A percentile compares a stretch with the other conserved stretches of the same genome.
phyloP scores from a whole-genome alignment of 2,329 filamentous ascomycete genomes.

The Dichotomopilus funicola region DNA sequence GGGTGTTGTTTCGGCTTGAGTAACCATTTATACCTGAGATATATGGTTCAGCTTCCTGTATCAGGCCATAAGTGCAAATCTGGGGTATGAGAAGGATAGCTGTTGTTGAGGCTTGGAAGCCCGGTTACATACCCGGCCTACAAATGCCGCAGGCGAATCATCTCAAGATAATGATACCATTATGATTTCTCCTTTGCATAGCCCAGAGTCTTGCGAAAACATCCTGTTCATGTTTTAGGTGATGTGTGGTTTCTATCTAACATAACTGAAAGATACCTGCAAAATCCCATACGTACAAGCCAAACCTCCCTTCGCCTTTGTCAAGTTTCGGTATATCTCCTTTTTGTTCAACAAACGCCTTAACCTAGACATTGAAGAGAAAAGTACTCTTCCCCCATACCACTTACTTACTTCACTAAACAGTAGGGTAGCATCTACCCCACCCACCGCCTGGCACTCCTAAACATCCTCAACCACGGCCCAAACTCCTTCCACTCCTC shows the following conservation, averaged over 20 bases:
- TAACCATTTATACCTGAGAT: not conserved
- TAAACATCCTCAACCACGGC: constrained; percentile 81
- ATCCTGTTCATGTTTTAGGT: not conserved
- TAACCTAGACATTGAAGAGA: no score
- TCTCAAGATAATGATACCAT: no score
- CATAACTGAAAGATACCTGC: not conserved
- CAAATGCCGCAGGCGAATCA: no score
- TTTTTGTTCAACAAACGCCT: not conserved
- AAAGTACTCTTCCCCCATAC: no score
- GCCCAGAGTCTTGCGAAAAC: not conserved
- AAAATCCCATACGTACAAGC: not conserved
- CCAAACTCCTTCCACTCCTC: constrained; percentile 73
- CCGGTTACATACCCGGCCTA: no score
- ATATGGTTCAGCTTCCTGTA: no score
- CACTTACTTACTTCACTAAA: not conserved
- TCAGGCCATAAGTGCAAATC: no score
- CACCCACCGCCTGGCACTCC: constrained; percentile 82
- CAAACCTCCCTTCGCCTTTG: not conserved
- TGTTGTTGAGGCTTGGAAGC: no score
- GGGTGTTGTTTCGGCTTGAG: not conserved
- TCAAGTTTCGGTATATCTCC: not conserved
- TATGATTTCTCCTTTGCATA: no score
- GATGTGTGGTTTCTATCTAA: not conserved
- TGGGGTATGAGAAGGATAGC: no score
- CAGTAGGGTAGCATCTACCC: constrained; percentile 37